Conservation (phyloP, 2,329 filamentous ascomycete genomes). For the Penicillium frequentans region DNA sequence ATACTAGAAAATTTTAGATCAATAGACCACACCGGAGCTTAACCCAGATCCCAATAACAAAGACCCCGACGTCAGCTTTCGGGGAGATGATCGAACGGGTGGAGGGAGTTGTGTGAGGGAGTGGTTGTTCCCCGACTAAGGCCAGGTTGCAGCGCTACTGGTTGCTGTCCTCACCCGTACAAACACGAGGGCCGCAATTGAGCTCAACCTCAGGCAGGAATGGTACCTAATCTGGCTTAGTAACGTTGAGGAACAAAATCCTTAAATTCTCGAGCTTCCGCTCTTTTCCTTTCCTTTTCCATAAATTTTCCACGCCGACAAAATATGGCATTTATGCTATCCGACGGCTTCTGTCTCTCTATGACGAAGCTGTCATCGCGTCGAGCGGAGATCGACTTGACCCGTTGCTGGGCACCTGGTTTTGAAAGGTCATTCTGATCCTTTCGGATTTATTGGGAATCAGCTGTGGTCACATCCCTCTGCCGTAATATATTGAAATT, state of each 20-base stretch:
- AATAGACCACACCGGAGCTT: slow-evolving; percentile 28
- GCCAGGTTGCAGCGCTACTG: slow-evolving; percentile 47
- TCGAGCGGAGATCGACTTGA: slow-evolving; percentile 64
- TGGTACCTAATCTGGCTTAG: neutral
- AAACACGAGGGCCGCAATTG: slow-evolving; percentile 10
- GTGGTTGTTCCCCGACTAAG: slow-evolving; percentile 35
- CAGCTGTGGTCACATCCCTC: slow-evolving; percentile 64
- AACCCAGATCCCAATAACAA: slow-evolving; percentile 28
- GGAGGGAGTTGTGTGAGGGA: slow-evolving; percentile 39
- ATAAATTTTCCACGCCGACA: slow-evolving; percentile 47
- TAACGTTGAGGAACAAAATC: neutral
- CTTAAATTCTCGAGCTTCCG: slow-evolving; percentile 37
- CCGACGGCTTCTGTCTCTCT: slow-evolving; percentile 52
- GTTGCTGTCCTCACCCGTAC: slow-evolving; percentile 37
- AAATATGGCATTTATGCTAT: slow-evolving; percentile 56
- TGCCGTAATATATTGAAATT: neutral
- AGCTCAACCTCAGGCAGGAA: neutral
- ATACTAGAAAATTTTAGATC: slow-evolving; percentile 21
- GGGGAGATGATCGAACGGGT: slow-evolving; percentile 28
- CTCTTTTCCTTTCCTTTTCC: slow-evolving; percentile 38
- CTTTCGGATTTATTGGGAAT: slow-evolving; percentile 67
- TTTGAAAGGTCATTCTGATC: slow-evolving; percentile 65
- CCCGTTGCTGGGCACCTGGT: slow-evolving; percentile 72
- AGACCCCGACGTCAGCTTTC: slow-evolving; percentile 30
- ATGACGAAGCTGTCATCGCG: slow-evolving; percentile 64